Percentiles rank a stretch among this genome's conserved stretches.
phyloP scores from a whole-genome alignment of 2,329 filamentous ascomycete species.

The Blumeriella jaapii region DNA sequence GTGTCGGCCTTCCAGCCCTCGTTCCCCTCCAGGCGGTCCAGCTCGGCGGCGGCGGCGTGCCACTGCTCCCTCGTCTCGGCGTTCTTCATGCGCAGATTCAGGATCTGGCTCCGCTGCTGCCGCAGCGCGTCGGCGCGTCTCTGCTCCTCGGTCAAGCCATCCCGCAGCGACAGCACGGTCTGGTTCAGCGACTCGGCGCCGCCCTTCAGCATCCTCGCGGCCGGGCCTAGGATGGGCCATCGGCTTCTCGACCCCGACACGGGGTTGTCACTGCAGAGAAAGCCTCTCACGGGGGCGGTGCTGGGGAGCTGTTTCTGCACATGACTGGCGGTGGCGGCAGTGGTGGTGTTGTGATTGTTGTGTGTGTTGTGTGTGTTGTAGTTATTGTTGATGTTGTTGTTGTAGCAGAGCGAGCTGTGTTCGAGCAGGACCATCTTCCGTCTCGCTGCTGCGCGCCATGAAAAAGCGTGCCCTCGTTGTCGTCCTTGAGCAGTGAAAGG shows the following conservation, averaged over 20 bases:
- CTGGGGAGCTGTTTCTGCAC: conserved; percentile 8
- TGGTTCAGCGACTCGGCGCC: conserved; percentile 20
- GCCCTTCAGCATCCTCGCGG: conserved; percentile 18
- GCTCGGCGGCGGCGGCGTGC: conserved; percentile 61
- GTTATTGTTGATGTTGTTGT: too few species aligned
- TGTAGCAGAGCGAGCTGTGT: conserved; percentile 17
- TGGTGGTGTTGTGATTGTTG: too few species aligned
- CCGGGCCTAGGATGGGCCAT: conserved; percentile 20
- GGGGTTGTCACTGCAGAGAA: conserved; percentile 9
- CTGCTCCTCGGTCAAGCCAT: conserved; percentile 32
- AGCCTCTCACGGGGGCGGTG: conserved; percentile 12
- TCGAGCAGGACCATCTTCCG: conserved; percentile 22
- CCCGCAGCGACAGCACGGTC: conserved; percentile 18
- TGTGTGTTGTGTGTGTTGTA: too few species aligned
- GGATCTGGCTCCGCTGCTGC: conserved; percentile 50
- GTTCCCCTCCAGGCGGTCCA: conserved; percentile 71
- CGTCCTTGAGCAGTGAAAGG: too few species aligned
- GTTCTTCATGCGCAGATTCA: conserved; percentile 54
- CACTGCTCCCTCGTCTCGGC: conserved; percentile 61
- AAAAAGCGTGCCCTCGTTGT: too few species aligned
- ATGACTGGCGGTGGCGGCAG: too few species aligned
- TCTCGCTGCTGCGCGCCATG: conserved; percentile 13
- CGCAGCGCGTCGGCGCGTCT: conserved; percentile 34
- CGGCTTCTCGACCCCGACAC: background rate
- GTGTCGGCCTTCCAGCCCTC: conserved; percentile 67